Base-by-base conservation (phyloP, 352 stramenopile genomes). In the Saprolegnia diclina region DNA sequence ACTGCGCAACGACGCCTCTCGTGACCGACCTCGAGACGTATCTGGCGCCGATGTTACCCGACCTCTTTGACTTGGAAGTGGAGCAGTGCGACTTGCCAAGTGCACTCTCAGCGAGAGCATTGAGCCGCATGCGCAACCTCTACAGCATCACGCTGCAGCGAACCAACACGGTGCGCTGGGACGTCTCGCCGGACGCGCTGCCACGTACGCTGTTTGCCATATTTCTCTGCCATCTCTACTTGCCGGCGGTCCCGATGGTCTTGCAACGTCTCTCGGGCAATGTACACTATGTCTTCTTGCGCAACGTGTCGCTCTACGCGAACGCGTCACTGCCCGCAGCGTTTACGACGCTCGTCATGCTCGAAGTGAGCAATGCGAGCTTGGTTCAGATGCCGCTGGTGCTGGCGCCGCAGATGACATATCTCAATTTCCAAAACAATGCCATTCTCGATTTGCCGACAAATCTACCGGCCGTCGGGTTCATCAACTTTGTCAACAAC, bases 91-190 rank as follows among this genome's bases (percentile, higher is more conserved):
- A 67, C 19, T 24, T 67, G 9, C 62, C 40, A 24, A 29, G 59
- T 11, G 40, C 32, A 5, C 29, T 67, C 6, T 45, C 62, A 4
- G 32, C 24, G n/a, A 0, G 9, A 67, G 42, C 0, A 26, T 67
- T 3, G 38, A 7, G 16, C n/a, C 6, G 18, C 14, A 22, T 67
- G 26, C 44, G 5, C 45, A 67, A 67, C 29, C 32, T 67, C 38
- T 67, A 67, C 50, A 24, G 32, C 18, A 24, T 67, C 0, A 57
- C 40, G 22, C 38, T 67, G 10, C 62, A 46, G 11, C 38, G 40
- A 10, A 67, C 62, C 9, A 67, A 67, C 44, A 67, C 62, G 26
- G 62, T 67, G 6, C 7, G n/a, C 26, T 67, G 62, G 62, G 29
- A 67, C 21, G 10, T 57, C 16, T 13, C n/a, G 11, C 62, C 62